Conservation (phyloP, 768 basidiomycete genomes). For the Boletus huronensis region DNA sequence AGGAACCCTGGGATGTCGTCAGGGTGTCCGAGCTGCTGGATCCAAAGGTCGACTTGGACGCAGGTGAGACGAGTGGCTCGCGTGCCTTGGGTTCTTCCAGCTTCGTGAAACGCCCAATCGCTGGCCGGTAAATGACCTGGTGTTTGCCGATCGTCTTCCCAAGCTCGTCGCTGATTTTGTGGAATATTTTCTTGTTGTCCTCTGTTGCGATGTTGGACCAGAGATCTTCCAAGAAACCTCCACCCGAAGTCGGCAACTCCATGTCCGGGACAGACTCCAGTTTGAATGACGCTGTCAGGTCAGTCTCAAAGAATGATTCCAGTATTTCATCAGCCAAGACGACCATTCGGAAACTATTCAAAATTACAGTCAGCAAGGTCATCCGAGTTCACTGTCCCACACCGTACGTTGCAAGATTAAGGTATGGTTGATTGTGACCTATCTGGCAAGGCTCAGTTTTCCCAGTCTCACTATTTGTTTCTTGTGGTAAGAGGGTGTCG, state of each 20-base stretch:
- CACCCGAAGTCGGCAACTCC: constrained; percentile 57
- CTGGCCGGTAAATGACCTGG: constrained; percentile 75
- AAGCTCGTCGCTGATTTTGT: constrained; percentile 90
- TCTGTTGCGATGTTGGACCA: constrained; percentile 90
- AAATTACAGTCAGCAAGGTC: constrained; percentile 8
- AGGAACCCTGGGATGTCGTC: constrained; percentile 30
- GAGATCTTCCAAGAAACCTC: constrained; percentile 73
- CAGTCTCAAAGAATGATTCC: constrained; percentile 94
- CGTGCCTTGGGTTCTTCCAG: constrained; percentile 86
- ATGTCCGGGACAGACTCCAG: constrained; percentile 67
- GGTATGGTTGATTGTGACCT: constrained; percentile 82
- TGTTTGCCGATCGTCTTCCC: constrained; percentile 94
- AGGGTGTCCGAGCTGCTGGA: constrained; percentile 34
- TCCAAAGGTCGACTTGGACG: constrained; percentile 52
- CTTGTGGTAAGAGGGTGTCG: constrained; percentile 75
- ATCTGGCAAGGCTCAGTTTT: constrained; percentile 45
- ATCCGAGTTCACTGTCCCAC: not conserved
- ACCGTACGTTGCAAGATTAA: constrained; percentile 82
- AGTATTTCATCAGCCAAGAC: constrained; percentile 94
- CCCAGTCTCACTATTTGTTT: constrained; percentile 30
- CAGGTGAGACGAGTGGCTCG: constrained; percentile 76
- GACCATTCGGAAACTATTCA: constrained; percentile 90
- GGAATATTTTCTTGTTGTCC: constrained; percentile 90
- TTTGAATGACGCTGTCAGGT: constrained; percentile 84
- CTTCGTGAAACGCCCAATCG: constrained; percentile 81